Conservation (phyloP, 768 basidiomycete genomes). For the Daedaleopsis sinensis region DNA sequence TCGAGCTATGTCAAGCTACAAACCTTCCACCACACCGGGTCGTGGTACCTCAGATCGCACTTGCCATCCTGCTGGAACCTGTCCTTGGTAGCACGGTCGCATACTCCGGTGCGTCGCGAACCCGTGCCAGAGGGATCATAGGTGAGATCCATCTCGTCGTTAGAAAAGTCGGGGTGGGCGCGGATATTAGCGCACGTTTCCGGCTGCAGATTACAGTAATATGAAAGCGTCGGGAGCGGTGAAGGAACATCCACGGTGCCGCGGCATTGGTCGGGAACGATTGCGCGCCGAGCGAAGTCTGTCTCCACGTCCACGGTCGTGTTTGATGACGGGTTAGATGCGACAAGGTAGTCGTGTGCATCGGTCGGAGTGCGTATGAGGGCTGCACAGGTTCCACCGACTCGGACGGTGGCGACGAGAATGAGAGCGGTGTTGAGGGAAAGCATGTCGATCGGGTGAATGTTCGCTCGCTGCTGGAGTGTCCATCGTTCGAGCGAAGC, state of each 20-base stretch:
- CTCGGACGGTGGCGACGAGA: neutral
- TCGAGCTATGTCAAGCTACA: neutral
- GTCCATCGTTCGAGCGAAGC: too few relatives aligned
- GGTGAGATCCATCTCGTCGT: slow-evolving; percentile 5
- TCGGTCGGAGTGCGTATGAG: too few relatives aligned
- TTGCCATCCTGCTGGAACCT: neutral
- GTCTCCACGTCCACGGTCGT: neutral
- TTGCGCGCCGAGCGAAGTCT: neutral
- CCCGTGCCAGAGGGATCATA: slow-evolving; percentile 6
- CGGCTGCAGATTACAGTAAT: slow-evolving; percentile 6
- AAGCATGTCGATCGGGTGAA: neutral
- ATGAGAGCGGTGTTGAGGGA: neutral
- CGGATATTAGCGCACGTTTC: slow-evolving; percentile 9
- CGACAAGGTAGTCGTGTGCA: neutral
- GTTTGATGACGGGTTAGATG: neutral
- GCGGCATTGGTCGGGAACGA: neutral
- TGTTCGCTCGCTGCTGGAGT: too few relatives aligned
- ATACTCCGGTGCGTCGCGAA: neutral
- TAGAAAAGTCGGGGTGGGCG: neutral
- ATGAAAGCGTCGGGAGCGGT: slow-evolving; percentile 1
- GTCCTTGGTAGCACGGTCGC: neutral
- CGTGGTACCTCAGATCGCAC: slow-evolving; percentile 7
- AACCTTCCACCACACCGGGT: slow-evolving; percentile 6
- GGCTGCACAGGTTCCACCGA: neutral
- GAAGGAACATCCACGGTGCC: neutral